A percentile compares a stretch with the other conserved stretches of the same genome.
Evolutionary conservation across 768 basidiomycete species (phyloP).

Genomic region (Russula brevipes): DNA sequence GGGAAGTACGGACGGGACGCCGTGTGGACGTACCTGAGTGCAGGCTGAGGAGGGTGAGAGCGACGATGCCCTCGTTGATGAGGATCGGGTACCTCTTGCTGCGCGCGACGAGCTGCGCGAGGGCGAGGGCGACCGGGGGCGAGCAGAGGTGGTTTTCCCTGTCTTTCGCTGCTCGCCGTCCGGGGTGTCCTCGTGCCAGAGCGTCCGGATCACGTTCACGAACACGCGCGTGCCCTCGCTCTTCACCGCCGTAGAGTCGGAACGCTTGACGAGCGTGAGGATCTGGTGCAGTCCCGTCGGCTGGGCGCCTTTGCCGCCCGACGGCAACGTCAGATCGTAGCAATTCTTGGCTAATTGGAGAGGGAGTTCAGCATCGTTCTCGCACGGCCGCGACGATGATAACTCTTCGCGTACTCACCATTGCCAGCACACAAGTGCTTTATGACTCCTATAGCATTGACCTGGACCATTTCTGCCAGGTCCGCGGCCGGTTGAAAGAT

Average conservation of each 20-base stretch:
- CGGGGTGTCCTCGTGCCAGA: slow-evolving; percentile 56
- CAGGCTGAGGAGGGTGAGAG: slow-evolving; percentile 70
- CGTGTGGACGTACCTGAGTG: slow-evolving; percentile 48
- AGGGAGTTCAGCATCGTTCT: slow-evolving; percentile 1
- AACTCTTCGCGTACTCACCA: slow-evolving; percentile 42
- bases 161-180: slow-evolving; percentile 47
- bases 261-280: slow-evolving; percentile 67
- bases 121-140: slow-evolving; percentile 50
- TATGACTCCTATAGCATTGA: slow-evolving; percentile 78
- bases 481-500: slow-evolving; percentile 72
- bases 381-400: not conserved
- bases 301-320: slow-evolving; percentile 29
- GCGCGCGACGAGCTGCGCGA: slow-evolving; percentile 67
- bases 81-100: slow-evolving; percentile 79
- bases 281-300: slow-evolving; percentile 60
- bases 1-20: not conserved
- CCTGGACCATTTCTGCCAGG: slow-evolving; percentile 81
- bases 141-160: slow-evolving; percentile 51
- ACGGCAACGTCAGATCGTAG: slow-evolving; percentile 47
- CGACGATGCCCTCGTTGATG: slow-evolving; percentile 85
- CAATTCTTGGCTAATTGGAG: slow-evolving; percentile 41
- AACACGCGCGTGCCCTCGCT: slow-evolving; percentile 88
- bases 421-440: slow-evolving; percentile 83
- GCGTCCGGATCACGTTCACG: slow-evolving; percentile 76
- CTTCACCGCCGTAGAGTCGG: slow-evolving; percentile 75